Evolutionary conservation across 192 early-diverging fungal species (phyloP).

Genomic region (Ramicandelaber brevisporus): DNA sequence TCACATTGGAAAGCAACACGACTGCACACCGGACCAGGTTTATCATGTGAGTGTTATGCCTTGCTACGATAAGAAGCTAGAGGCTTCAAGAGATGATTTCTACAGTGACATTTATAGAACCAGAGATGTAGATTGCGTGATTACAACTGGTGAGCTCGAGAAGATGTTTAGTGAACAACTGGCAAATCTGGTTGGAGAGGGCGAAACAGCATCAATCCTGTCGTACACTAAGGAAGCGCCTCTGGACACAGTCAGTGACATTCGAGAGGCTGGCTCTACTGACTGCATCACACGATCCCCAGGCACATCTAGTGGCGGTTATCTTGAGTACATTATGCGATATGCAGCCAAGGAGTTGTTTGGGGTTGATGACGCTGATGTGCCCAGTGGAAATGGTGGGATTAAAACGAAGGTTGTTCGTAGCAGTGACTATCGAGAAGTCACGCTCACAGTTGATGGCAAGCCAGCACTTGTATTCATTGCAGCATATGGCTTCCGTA

Average conservation of each 20-base stretch:
- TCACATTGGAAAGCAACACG: slow-evolving; percentile 38
- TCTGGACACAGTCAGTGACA: slow-evolving; percentile 26
- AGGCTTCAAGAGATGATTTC: slow-evolving; percentile 83
- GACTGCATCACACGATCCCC: too few species aligned
- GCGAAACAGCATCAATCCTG: too few species aligned
- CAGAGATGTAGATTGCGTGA: slow-evolving; percentile 88
- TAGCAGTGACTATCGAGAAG: slow-evolving; percentile 60
- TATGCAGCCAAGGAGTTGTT: slow-evolving; percentile 61
- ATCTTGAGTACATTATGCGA: slow-evolving; percentile 63
- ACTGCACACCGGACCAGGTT: slow-evolving; percentile 36
- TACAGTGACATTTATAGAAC: slow-evolving; percentile 54
- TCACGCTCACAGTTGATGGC: slow-evolving; percentile 20
- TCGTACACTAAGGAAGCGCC: slow-evolving; percentile 17
- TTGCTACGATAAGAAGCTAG: slow-evolving; percentile 97
- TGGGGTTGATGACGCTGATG: slow-evolving; percentile 28
- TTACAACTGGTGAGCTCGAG: slow-evolving; percentile 84
- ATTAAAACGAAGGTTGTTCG: slow-evolving; percentile 43
- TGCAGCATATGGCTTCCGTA: slow-evolving; percentile 80
- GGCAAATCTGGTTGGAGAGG: too few species aligned
- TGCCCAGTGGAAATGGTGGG: slow-evolving; percentile 16
- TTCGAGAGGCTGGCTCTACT: slow-evolving; percentile 12
- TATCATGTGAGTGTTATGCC: slow-evolving; percentile 94
- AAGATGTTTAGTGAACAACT: slow-evolving; percentile 53
- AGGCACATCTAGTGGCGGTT: slow-evolving; percentile 78
- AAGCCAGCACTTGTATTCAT: slow-evolving; percentile 53